Percentiles rank a stretch among this genome's conserved stretches.
phyloP scores from a whole-genome alignment of 768 basidiomycete species.

The Boletus edulis region DNA sequence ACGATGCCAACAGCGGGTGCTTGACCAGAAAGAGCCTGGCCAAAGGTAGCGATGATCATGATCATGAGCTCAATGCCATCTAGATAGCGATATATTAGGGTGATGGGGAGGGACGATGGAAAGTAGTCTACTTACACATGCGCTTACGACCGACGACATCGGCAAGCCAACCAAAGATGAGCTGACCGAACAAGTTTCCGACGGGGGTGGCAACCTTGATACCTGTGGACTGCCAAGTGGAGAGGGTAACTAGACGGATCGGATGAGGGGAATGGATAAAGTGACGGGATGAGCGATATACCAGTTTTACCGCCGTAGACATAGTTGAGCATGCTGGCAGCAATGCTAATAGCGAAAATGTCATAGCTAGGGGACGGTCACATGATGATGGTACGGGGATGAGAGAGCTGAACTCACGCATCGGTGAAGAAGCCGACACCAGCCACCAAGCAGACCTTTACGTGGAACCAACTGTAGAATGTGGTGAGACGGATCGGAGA shows the following conservation, averaged over 20 bases:
- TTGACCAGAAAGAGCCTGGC: slow-evolving; percentile 70
- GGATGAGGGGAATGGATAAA: background rate
- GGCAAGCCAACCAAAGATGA: slow-evolving; percentile 80
- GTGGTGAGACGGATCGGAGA: background rate
- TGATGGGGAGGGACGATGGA: background rate
- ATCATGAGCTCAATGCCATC: slow-evolving; percentile 65
- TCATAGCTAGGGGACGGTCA: slow-evolving; percentile 47
- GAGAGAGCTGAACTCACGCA: slow-evolving; percentile 43
- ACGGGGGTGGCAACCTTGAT: slow-evolving; percentile 76
- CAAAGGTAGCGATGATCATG: slow-evolving; percentile 79
- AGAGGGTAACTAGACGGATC: slow-evolving; percentile 26
- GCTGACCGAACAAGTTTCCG: slow-evolving; percentile 72
- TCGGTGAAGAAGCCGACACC: slow-evolving; percentile 94
- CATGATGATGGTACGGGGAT: background rate
- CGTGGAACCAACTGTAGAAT: slow-evolving; percentile 71
- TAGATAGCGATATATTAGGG: slow-evolving; percentile 8
- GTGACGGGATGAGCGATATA: background rate
- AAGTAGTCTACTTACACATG: slow-evolving; percentile 58
- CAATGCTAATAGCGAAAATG: slow-evolving; percentile 89
- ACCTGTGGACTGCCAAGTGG: slow-evolving; percentile 66
- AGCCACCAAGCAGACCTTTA: slow-evolving; percentile 65
- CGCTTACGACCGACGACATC: slow-evolving; percentile 74
- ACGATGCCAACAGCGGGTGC: slow-evolving; percentile 68
- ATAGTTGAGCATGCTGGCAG: slow-evolving; percentile 77
- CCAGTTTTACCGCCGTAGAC: slow-evolving; percentile 52